These are phyloP conservation scores for Wickerhamomyces rabaulensis DNA, from an alignment of 805 yeast genomes.

Conservation along the genomic window DNA sequence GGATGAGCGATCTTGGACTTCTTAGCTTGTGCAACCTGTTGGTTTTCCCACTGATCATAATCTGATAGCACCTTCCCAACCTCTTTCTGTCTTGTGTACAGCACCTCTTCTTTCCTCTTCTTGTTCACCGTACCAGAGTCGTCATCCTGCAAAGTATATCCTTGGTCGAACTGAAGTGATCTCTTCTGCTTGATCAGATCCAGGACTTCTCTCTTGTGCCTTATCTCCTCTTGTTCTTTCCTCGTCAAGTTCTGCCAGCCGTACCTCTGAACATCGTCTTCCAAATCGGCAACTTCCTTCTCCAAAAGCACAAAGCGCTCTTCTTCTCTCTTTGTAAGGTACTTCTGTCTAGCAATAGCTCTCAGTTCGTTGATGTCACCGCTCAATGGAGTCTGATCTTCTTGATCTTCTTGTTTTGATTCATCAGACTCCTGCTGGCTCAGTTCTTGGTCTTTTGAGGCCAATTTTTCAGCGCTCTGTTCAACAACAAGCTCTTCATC, in stretches of 20 bases:
- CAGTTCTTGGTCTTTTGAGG: neutral
- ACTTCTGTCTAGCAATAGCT: conserved; percentile 42
- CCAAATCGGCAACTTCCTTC: conserved; percentile 43
- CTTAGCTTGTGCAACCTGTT: conserved; percentile 14
- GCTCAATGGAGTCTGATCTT: neutral
- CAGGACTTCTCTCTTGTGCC: conserved; percentile 44
- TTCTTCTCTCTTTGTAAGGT: conserved; percentile 43
- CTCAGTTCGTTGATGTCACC: conserved; percentile 33
- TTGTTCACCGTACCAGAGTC: conserved; percentile 48
- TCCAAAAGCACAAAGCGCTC: conserved; percentile 38
- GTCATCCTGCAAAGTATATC: conserved; percentile 54
- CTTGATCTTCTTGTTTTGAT: neutral
- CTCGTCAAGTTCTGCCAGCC: conserved; percentile 51
- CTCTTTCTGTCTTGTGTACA: conserved; percentile 38
- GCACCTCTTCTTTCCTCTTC: conserved; percentile 46
- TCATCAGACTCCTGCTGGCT: neutral
- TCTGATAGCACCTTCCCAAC: conserved; percentile 28
- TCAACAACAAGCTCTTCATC: conserved; percentile 5
- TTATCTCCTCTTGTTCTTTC: conserved; percentile 46
- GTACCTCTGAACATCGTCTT: conserved; percentile 40
- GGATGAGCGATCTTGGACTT: conserved; percentile 24
- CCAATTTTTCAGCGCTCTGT: neutral
- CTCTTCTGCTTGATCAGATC: conserved; percentile 36
- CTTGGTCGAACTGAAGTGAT: conserved; percentile 27
- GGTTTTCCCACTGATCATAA: conserved; percentile 19